Conservation (phyloP, 129 eudicot genomes). For the Erigeron canadensis region DNA sequence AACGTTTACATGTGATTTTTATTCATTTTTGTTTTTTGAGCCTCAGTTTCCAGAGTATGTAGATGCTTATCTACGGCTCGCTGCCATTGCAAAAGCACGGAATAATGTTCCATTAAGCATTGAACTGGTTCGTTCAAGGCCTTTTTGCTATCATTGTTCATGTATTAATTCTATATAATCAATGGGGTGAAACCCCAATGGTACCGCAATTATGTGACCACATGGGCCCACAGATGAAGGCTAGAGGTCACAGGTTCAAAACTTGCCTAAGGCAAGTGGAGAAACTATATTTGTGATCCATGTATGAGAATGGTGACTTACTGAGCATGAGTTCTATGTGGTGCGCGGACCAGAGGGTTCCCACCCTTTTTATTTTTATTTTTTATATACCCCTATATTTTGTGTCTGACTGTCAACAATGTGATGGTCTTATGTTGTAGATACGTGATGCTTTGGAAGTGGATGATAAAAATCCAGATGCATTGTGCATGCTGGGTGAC, state of each 20-base stretch:
- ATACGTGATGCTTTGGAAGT: slow-evolving; percentile 80
- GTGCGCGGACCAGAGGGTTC: too few species aligned
- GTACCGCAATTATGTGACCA: too few species aligned
- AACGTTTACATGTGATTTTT: neutral
- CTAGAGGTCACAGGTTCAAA: too few species aligned
- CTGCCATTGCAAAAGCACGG: slow-evolving; percentile 92
- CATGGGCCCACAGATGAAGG: too few species aligned
- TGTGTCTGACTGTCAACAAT: slow-evolving; percentile 8
- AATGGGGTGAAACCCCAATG: too few species aligned
- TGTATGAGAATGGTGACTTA: too few species aligned
- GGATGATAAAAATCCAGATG: slow-evolving; percentile 90
- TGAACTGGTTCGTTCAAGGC: slow-evolving; percentile 63
- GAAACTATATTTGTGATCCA: too few species aligned
- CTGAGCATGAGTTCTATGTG: too few species aligned
- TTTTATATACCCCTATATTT: neutral
- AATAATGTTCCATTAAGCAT: slow-evolving; percentile 76
- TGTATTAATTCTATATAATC: too few species aligned
- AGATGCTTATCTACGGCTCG: slow-evolving; percentile 96
- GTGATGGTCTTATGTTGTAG: slow-evolving; percentile 37
- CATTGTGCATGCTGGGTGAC: slow-evolving; percentile 87
- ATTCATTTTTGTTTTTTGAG: slow-evolving; percentile 24
- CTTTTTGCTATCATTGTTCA: slow-evolving; percentile 15
- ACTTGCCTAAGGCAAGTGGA: too few species aligned
- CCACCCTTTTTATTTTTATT: too few species aligned
- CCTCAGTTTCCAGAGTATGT: slow-evolving; percentile 86